A percentile compares a stretch with the other conserved stretches of the same genome.
phyloP scores from a whole-genome alignment of 2,329 filamentous ascomycete genomes.

The Trichophyton simii region DNA sequence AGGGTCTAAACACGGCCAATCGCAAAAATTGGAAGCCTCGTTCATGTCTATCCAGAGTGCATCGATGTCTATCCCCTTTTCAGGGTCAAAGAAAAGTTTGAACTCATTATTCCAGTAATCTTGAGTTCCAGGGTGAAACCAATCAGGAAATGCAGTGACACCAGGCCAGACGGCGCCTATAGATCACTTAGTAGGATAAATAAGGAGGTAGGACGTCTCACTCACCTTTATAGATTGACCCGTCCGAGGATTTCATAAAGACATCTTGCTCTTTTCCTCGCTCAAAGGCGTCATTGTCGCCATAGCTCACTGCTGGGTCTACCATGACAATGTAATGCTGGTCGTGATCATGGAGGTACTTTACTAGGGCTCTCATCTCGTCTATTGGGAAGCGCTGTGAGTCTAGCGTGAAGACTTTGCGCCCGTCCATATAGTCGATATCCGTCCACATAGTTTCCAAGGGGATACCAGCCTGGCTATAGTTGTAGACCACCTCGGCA shows the following conservation, averaged over 20 bases:
- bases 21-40: slow-evolving; percentile 36
- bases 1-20: slow-evolving; percentile 38
- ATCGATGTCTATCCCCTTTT: slow-evolving; percentile 55
- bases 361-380: slow-evolving; percentile 50
- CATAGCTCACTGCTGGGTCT: slow-evolving; percentile 38
- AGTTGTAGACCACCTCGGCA: slow-evolving; percentile 25
- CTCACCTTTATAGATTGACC: slow-evolving; percentile 32
- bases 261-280: slow-evolving; percentile 44
- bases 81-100: slow-evolving; percentile 45
- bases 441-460: slow-evolving; percentile 26
- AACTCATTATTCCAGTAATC: slow-evolving; percentile 57
- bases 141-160: slow-evolving; percentile 56
- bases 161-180: slow-evolving; percentile 61
- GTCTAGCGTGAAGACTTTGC: slow-evolving; percentile 26
- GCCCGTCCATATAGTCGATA: slow-evolving; percentile 22
- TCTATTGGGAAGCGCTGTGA: slow-evolving; percentile 44
- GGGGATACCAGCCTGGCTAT: slow-evolving; percentile 22
- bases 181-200: background rate
- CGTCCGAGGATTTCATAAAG: slow-evolving; percentile 42
- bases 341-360: slow-evolving; percentile 47
- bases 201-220: background rate
- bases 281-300: slow-evolving; percentile 42
- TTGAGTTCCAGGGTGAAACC: slow-evolving; percentile 50
- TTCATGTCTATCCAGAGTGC: slow-evolving; percentile 59
- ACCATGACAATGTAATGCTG: slow-evolving; percentile 62